Percentiles rank a stretch among this genome's conserved stretches.
These are phyloP conservation scores for Pichia sp. DNA, from an alignment of 1,139 yeast genomes.

Conservation along the genomic window DNA sequence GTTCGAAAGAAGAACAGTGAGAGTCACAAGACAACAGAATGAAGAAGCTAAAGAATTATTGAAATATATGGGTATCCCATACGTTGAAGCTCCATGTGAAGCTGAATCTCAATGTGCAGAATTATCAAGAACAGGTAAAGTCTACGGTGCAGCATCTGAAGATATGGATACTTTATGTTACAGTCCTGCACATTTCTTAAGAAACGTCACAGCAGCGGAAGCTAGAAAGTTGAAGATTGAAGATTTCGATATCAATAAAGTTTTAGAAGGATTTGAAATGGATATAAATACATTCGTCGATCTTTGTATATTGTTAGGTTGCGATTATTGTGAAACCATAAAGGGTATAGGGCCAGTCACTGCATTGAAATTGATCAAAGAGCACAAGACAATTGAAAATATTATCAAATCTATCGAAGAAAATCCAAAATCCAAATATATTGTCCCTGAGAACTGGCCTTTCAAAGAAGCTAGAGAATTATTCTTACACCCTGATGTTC, in stretches of 20 bases:
- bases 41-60: constrained; percentile 87
- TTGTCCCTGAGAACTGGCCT: constrained; percentile 95
- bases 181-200: constrained; percentile 74
- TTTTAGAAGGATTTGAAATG: constrained; percentile 74
- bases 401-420: constrained; percentile 63
- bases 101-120: constrained; percentile 99
- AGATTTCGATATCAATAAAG: constrained; percentile 69
- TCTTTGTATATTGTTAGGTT: constrained; percentile 88
- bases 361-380: constrained; percentile 83
- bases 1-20: constrained; percentile 83
- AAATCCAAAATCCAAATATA: constrained; percentile 66
- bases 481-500: constrained; percentile 79
- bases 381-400: constrained; percentile 77
- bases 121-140: constrained; percentile 82
- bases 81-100: constrained; percentile 91
- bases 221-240: constrained; percentile 91
- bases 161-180: constrained; percentile 99
- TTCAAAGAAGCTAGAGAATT: constrained; percentile 83
- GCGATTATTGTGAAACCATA: constrained; percentile 96
- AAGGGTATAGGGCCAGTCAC: constrained; percentile 96
- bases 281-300: constrained; percentile 78
- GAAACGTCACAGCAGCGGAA: constrained; percentile 93
- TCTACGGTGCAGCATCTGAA: constrained; percentile 96
- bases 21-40: constrained; percentile 86
- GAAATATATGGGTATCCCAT: constrained; percentile 92